These are phyloP conservation scores for Fusarium napiforme DNA, from an alignment of 2,329 filamentous ascomycete genomes.

Conservation along the genomic window DNA sequence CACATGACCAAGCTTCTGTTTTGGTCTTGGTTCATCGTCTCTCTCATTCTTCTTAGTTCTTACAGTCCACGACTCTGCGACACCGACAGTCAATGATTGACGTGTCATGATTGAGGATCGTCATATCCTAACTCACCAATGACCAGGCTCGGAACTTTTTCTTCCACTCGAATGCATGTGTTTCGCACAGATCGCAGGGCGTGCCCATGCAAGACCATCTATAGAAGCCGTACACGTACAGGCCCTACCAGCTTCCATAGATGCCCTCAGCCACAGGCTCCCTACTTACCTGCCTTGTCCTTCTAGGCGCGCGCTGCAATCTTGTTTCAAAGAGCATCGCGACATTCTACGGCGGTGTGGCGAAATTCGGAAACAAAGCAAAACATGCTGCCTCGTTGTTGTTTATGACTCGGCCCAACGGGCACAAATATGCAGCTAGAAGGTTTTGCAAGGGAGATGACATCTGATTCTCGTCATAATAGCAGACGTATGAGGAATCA, in stretches of 20 bases:
- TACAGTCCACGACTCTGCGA: not conserved
- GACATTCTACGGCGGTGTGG: conserved; percentile 43
- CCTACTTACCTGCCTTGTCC: not conserved
- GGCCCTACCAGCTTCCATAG: not conserved
- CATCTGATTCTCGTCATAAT: not conserved
- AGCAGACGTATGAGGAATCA: not conserved
- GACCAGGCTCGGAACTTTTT: not conserved
- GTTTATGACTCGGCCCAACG: conserved; percentile 13
- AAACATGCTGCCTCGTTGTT: conserved; percentile 5
- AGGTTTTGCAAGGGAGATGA: conserved; percentile 7
- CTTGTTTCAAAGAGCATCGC: conserved; percentile 19
- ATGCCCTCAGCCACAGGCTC: conserved; percentile 11
- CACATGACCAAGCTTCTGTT: conserved; percentile 1
- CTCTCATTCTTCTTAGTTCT: not conserved
- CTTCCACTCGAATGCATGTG: not conserved
- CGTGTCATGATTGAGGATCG: not conserved
- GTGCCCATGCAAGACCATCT: not conserved
- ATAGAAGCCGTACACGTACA: not conserved
- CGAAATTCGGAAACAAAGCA: conserved; percentile 37
- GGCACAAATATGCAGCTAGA: conserved; percentile 19
- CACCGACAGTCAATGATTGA: not conserved
- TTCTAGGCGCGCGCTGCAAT: not conserved
- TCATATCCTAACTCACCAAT: not conserved
- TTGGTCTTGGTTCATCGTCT: not conserved
- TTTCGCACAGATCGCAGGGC: conserved; percentile 3